Evolutionary conservation across 2,329 filamentous ascomycete species (phyloP), one percentile per base, ranked within the genome.

Genomic region (Aspergillus puulaauensis): DNA sequence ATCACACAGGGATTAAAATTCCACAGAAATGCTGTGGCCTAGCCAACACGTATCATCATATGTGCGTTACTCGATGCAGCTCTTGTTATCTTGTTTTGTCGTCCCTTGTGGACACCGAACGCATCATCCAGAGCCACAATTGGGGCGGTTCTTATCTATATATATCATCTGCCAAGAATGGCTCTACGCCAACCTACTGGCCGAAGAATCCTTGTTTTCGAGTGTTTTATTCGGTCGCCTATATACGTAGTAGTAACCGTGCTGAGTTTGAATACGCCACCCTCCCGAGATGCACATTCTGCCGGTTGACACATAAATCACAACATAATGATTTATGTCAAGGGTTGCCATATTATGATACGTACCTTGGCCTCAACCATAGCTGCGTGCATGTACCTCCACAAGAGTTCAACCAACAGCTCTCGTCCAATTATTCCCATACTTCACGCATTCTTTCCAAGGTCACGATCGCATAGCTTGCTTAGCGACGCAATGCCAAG

Each of bases 141-240:
- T 48, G 52, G 23, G 23, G 52, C 52, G 40, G 43, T 33, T 40
- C n/a, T 48, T 54, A 41, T 54, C 52, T 46, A 54, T 54, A 40
- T n/a, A 31, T 48, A 17, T 52, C 23, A 12, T 17, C 23, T 33
- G 52, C 52, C 52, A 54, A 54, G 52, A n/a, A 54, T 54, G 23
- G 52, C 44, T 54, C 43, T 54, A 27, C 33, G 17, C 21, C 33
- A 41, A 48, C 48, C 21, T 40, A 54, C 48, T 54, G 44, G 43
- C 17, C 23, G 33, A 48, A 31, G 23, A 6, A 21, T 45, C 33
- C 52, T 14, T 40, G 51, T 21, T 31, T 24, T n/a, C 33, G 23
- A 21, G 49, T 52, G 23, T 21, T 23, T 27, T 40, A 24, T 40
- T 50, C 21, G 6, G 35, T 41, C 21, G 5, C 24, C 23, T 40